phyloP scores from a whole-genome alignment of 2,329 filamentous ascomycete genomes.

The Penicillium sp. region DNA sequence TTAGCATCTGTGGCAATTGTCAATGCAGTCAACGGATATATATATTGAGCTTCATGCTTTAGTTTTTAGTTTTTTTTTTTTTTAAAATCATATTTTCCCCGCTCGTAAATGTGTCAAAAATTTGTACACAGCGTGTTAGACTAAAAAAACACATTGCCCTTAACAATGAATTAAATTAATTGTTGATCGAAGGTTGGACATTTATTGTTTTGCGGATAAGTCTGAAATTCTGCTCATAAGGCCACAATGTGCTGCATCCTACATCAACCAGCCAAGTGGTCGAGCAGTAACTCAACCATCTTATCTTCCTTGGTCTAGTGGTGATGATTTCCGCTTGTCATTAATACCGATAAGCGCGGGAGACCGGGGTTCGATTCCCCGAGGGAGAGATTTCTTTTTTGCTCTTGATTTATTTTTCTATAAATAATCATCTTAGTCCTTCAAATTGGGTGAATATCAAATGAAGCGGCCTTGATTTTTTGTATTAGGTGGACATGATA shows the following conservation, averaged over 20 bases:
- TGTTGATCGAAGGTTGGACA: not conserved
- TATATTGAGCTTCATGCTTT: not conserved
- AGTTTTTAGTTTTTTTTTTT: not conserved
- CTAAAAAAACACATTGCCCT: accelerated
- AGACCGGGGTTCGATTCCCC: constrained; percentile 43
- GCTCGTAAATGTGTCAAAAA: not conserved
- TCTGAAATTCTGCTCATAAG: not conserved
- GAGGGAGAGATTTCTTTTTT: constrained; percentile 36
- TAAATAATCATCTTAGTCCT: not conserved
- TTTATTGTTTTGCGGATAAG: not conserved
- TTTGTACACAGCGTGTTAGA: not conserved
- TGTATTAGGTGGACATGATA: not conserved
- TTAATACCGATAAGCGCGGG: constrained; percentile 34
- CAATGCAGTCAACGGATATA: not conserved
- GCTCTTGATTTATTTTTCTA: not conserved
- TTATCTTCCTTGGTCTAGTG: constrained; percentile 40
- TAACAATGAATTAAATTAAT: not conserved
- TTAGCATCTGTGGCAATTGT: too few species aligned
- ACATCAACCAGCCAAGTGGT: constrained; percentile 27
- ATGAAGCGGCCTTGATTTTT: not conserved
- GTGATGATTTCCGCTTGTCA: constrained; percentile 45
- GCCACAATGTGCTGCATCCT: accelerated
- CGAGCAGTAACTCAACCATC: constrained; percentile 27
- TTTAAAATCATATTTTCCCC: not conserved
- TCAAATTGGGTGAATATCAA: not conserved